Evolutionary conservation across 2,329 filamentous ascomycete genomes (phyloP).

Genomic region (Volutella citrinella): DNA sequence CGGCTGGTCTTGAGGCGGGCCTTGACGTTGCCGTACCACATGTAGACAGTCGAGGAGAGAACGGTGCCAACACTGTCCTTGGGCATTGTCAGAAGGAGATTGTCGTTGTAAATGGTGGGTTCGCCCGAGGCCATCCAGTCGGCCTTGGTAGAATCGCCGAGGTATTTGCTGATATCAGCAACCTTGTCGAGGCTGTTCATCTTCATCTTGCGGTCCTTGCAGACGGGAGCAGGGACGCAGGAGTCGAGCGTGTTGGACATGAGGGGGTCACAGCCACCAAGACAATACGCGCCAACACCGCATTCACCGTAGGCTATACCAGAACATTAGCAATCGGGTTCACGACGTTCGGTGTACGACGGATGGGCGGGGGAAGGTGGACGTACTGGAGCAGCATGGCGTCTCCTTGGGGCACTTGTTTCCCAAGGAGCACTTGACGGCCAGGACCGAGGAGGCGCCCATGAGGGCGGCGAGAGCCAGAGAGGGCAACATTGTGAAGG

Average conservation of each 20-base stretch:
- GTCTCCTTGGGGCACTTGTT: slow-evolving; percentile 66
- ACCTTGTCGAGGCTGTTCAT: slow-evolving; percentile 70
- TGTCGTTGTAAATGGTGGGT: slow-evolving; percentile 64
- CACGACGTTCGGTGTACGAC: too few relatives aligned
- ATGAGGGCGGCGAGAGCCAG: slow-evolving; percentile 29
- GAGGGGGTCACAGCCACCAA: slow-evolving; percentile 89
- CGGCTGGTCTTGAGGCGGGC: slow-evolving; percentile 81
- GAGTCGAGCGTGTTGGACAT: slow-evolving; percentile 80
- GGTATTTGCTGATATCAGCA: slow-evolving; percentile 72
- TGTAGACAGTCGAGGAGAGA: slow-evolving; percentile 76
- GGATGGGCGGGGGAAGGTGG: background rate
- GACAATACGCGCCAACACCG: slow-evolving; percentile 89
- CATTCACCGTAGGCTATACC: slow-evolving; percentile 82
- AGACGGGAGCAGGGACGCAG: slow-evolving; percentile 81
- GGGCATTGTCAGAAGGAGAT: slow-evolving; percentile 85
- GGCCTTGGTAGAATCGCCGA: slow-evolving; percentile 73
- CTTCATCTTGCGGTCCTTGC: slow-evolving; percentile 69
- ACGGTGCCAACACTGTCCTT: slow-evolving; percentile 82
- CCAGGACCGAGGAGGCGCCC: slow-evolving; percentile 29
- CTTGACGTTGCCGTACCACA: slow-evolving; percentile 96
- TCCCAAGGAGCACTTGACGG: slow-evolving; percentile 42
- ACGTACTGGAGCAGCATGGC: slow-evolving; percentile 81
- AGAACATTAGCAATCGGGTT: slow-evolving; percentile 14
- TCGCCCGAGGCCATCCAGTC: slow-evolving; percentile 90
- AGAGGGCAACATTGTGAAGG: slow-evolving; percentile 33